Evolutionary conservation across 371 early-diverging fungal species (phyloP).

Genomic region (Saksenaea oblongispora): DNA sequence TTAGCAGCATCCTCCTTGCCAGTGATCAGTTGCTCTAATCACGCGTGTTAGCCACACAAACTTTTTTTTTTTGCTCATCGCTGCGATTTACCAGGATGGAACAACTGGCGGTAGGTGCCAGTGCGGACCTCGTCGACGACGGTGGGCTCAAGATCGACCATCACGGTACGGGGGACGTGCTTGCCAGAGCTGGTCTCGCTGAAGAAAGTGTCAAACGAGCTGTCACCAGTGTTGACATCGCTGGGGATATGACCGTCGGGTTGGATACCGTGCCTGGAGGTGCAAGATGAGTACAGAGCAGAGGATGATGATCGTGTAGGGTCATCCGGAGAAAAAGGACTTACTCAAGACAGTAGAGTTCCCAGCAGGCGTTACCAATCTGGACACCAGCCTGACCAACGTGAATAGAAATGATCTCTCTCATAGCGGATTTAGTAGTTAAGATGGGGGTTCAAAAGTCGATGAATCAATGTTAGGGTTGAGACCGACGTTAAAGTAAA

Average conservation of each 20-base stretch:
- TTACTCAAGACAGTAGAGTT: slow-evolving; percentile 83
- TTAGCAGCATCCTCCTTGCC: slow-evolving; percentile 99
- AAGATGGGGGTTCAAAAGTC: slow-evolving; percentile 12
- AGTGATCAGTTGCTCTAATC: slow-evolving; percentile 92
- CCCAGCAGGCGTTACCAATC: slow-evolving; percentile 99
- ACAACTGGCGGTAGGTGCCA: slow-evolving; percentile 95
- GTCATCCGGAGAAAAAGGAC: slow-evolving; percentile 46
- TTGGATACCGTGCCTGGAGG: slow-evolving; percentile 94
- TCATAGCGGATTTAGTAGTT: slow-evolving; percentile 63
- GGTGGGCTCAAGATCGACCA: slow-evolving; percentile 98
- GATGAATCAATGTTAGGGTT: slow-evolving; percentile 17
- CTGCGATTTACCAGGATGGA: slow-evolving; percentile 93
- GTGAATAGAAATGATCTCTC: slow-evolving; percentile 98
- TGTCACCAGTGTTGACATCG: slow-evolving; percentile 33
- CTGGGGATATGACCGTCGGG: slow-evolving; percentile 92
- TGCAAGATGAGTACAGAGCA: slow-evolving; percentile 65
- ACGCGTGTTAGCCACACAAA: slow-evolving; percentile 63
- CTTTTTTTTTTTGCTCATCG: slow-evolving; percentile 49
- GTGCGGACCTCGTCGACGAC: slow-evolving; percentile 97
- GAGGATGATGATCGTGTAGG: background rate
- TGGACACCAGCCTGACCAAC: slow-evolving; percentile 97
- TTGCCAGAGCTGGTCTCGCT: slow-evolving; percentile 96
- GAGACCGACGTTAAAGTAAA: slow-evolving; percentile 15
- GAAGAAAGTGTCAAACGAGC: slow-evolving; percentile 86
- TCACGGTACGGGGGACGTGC: slow-evolving; percentile 98